phyloP scores from a whole-genome alignment of 2,329 filamentous ascomycete species.

The Alternaria angustiovoidea region DNA sequence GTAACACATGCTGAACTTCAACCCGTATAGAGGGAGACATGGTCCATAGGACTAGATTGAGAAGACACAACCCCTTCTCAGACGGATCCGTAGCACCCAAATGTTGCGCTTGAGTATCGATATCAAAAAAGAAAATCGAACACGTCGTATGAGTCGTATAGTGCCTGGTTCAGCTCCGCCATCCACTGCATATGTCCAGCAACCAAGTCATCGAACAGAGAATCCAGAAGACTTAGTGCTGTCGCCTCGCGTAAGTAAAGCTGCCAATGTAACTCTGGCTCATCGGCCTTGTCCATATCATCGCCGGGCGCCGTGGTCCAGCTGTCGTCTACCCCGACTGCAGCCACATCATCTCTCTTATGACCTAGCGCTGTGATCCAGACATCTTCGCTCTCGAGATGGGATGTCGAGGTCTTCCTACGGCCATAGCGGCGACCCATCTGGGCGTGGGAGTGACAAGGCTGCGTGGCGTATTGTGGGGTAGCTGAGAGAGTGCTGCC shows the following conservation, averaged over 20 bases:
- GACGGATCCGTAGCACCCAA: neutral
- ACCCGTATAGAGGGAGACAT: neutral
- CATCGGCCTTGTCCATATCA: neutral
- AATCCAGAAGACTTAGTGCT: neutral
- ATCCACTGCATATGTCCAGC: slow-evolving; percentile 17
- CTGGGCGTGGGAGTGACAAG: neutral
- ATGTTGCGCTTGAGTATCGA: neutral
- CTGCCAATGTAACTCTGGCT: neutral
- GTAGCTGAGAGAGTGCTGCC: slow-evolving; percentile 7
- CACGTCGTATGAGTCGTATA: neutral
- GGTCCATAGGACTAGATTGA: neutral
- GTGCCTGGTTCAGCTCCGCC: slow-evolving; percentile 5
- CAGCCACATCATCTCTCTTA: neutral
- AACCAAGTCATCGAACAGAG: slow-evolving; percentile 9
- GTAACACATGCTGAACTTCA: neutral
- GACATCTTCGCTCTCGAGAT: neutral
- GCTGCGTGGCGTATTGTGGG: slow-evolving; percentile 6
- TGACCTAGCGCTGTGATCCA: slow-evolving; percentile 1
- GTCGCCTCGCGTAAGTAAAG: neutral
- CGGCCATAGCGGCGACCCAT: slow-evolving; percentile 2
- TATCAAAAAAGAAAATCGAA: slow-evolving; percentile 2
- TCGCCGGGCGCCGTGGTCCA: neutral
- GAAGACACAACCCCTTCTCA: neutral
- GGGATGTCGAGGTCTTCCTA: neutral
- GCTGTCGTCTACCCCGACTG: neutral